Evolutionary conservation across 2,329 filamentous ascomycete species (phyloP), one percentile per base, ranked within the genome.

Genomic region (Amauroascus verrucosus): DNA sequence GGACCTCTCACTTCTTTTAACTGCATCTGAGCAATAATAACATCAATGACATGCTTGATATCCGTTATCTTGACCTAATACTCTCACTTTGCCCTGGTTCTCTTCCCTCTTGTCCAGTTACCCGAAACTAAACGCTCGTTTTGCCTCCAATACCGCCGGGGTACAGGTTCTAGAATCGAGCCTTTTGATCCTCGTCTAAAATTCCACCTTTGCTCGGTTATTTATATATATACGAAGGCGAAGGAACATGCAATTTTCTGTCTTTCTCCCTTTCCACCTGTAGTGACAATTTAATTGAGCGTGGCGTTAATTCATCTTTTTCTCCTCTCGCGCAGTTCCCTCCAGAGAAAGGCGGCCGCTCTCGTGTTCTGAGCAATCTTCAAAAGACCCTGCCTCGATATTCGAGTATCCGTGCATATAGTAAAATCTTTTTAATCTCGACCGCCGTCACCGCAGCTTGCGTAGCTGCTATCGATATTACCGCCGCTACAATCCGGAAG

Each of bases 371-470:
- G 50, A 52, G 50, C 50, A 37, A 30, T 22, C 18, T 52, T 1
- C 41, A 37, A 22, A 52, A 46, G 30, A 30, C 41, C 28, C n/a
- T 52, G 6, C 40, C 41, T 18, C 50, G 32, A 2, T 46, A 9
- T 7, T 37, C 40, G 11, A 40, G n/a, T 30, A 8, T 52, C 22
- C 40, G 41, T 18, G 41, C 16, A 37, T 46, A 52, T 14, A 38
- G 20, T 18, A 52, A 46, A n/a, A 52, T 52, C 9, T 52, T 52
- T 28, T 28, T 52, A 20, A 46, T 52, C 33, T 45, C 50, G 26
- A 52, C 50, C 11, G 22, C 41, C 8, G 43, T 46, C 22, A 52
- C 50, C 6, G 50, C 50, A 3, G 41, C 46, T 1, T 52, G 50
- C 41, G 50, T 52, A 8, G 41, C 50, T 37, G 22, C 32, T 1